Evolutionary conservation across 75 land plant genomes (phyloP), one percentile per base, ranked within the genome.

Genomic region (Picea glauca): DNA sequence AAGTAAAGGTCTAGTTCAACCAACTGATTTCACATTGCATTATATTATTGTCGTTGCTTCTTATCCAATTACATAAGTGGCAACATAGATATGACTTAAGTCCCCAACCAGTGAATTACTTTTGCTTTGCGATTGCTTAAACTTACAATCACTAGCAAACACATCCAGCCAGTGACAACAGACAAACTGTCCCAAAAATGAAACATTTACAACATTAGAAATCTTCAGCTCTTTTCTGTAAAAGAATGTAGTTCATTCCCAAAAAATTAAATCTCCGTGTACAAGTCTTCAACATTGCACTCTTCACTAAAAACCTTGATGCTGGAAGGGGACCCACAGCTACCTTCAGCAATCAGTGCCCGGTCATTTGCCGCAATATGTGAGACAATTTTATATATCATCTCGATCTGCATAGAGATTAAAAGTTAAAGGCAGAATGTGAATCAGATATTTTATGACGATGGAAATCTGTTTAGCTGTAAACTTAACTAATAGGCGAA

Each of bases 361-460:
- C 99, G 82, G 67, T 96, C 98, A 81, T 96, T 96, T 59, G 99
- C 98, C 9, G 97, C 93, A 91, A 96, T 96, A 70, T 96, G 99
- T 18, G 93, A 85, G 3, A 96, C 85, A 58, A 94, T 94, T 88
- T 94, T 96, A 91, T 94, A 91, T 33, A 96, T 92, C 98, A 94
- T 92, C 80, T 94, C 99, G 73, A 94, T 87, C 91, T 90, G 83
- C 62, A 75, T 3, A 30, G 56, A 58, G 35, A 57, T 21, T 58
- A 30, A 54, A 75, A 68, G n/a, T 8, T 33, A 40, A 40, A 50
- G 50, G 54, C 1, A 75, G 18, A 58, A 30, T 30, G 17, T 12
- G 2, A 58, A 58, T 31, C 60, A 75, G 56, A 75, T 13, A 75
- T 57, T 21, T 26, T 30, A 14, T 32, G 43, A 70, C 23, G 57